Evolutionary conservation across 2,329 filamentous ascomycete genomes (phyloP), one percentile per base, ranked within the genome.

Genomic region (Sclerotinia trifoliorum): DNA sequence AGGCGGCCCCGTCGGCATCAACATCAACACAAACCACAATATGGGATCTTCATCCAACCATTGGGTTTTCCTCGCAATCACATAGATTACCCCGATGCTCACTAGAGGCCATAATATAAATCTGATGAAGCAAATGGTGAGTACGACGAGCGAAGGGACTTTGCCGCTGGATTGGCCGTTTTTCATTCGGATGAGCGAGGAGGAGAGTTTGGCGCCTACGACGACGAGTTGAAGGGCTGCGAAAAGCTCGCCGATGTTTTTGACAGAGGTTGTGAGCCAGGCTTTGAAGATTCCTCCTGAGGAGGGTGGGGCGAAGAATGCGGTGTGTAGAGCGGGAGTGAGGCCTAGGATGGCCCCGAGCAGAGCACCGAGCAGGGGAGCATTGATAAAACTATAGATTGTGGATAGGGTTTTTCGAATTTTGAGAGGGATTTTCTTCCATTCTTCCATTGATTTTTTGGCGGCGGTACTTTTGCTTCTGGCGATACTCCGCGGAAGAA

Each of bases 261-360:
- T 82, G 26, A 90, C 77, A 0, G 85, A 84, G 0, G 82, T 80
- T 0, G 88, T 90, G 52, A 91, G 78, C 88, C 88, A 91, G 0
- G 88, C 88, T 29, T 84, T 87, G 73, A 90, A 84, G 67, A 88
- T 84, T 1, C 89, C 88, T 13, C 88, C 88, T 7, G 88, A 79
- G 13, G 83, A 76, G 11, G 81, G 81, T 7, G 81, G 77, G 61
- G 78, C 81, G 79, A 91, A 91, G 77, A 91, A 90, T 1, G 85
- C 82, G 6, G 77, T 78, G 72, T 90, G 88, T 1, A 91, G 79
- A 0, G 82, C 74, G 0, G 88, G 87, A 0, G 84, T 80, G 2
- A 91, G 79, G 1, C 88, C 88, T 42, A 90, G 81, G 24, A 88
- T 72, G 2, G 82, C 82, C 2, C 88, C 88, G 2, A 86, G 74